Conservation (phyloP, 306 rosid species). For the Dalbergia oliveri region DNA sequence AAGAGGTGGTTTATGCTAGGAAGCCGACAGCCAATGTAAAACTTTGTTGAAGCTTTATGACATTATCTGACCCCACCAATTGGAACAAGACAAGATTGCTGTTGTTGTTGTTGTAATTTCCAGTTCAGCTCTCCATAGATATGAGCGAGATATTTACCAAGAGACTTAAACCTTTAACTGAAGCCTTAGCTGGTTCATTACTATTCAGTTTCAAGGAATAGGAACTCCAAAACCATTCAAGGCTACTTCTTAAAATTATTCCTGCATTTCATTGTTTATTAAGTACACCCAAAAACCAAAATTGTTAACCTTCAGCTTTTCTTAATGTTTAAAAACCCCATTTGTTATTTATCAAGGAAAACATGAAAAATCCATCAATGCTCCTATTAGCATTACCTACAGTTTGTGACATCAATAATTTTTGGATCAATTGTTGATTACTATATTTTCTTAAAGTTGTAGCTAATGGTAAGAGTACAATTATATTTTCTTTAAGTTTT, state of each 20-base stretch:
- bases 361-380: background rate
- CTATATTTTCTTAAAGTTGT: too few relatives aligned
- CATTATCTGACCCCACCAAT: background rate
- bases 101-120: slow-evolving; percentile 2
- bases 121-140: slow-evolving; percentile 12
- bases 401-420: background rate
- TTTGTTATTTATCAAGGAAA: slow-evolving; percentile 29
- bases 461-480: background rate
- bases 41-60: background rate
- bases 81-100: background rate
- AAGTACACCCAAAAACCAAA: background rate
- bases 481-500: background rate
- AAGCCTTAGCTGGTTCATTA: slow-evolving; percentile 28
- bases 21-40: background rate
- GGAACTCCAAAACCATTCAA: slow-evolving; percentile 30
- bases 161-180: slow-evolving; percentile 33
- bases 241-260: background rate
- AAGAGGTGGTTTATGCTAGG: background rate
- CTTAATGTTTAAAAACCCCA: too few relatives aligned
- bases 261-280: slow-evolving; percentile 4
- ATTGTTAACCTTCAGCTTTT: background rate
- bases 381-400: background rate
- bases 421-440: background rate
- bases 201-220: slow-evolving; percentile 31
- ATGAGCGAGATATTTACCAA: slow-evolving; percentile 16